A percentile compares a stretch with the other conserved stretches of the same genome.
Conservation (phyloP, 306 rosid genomes). For the Glycine latifolia region DNA sequence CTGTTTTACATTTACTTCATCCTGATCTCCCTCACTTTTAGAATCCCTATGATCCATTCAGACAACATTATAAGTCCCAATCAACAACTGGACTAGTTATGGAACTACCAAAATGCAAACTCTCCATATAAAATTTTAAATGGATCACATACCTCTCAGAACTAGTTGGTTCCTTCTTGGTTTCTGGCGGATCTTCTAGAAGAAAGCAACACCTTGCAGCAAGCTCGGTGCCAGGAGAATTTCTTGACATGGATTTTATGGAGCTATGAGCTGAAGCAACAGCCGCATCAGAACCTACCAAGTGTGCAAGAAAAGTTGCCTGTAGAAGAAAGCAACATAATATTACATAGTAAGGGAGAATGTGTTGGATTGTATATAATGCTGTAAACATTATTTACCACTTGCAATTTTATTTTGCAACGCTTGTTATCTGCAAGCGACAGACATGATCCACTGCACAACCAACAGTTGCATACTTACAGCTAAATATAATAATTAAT, state of each 20-base stretch:
- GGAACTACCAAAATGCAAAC: constrained; percentile 38
- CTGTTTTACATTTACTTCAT: constrained; percentile 52
- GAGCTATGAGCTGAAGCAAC: constrained; percentile 83
- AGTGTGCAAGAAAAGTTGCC: constrained; percentile 79
- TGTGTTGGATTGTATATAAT: background rate
- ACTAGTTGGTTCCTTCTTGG: constrained; percentile 57
- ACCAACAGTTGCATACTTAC: constrained; percentile 22
- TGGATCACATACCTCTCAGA: constrained; percentile 62
- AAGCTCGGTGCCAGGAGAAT: constrained; percentile 72
- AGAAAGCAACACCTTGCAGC: constrained; percentile 80
- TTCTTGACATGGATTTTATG: constrained; percentile 68
- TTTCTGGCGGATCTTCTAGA: constrained; percentile 81
- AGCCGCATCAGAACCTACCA: constrained; percentile 82
- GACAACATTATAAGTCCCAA: constrained; percentile 48
- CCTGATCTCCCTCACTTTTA: constrained; percentile 53
- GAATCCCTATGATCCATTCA: constrained; percentile 50
- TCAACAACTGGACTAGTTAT: constrained; percentile 33
- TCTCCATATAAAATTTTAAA: constrained; percentile 34
- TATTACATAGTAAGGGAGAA: background rate
- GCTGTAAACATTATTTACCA: constrained; percentile 31
- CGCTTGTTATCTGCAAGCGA: background rate
- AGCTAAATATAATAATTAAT: constrained; percentile 30
- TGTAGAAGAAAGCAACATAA: constrained; percentile 51
- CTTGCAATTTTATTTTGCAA: constrained; percentile 19
- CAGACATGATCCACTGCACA: constrained; percentile 28